Percentiles rank a stretch among this genome's conserved stretches.
Evolutionary conservation across 257 asterid species (phyloP).

Genomic region (Ophiorrhiza pumila): DNA sequence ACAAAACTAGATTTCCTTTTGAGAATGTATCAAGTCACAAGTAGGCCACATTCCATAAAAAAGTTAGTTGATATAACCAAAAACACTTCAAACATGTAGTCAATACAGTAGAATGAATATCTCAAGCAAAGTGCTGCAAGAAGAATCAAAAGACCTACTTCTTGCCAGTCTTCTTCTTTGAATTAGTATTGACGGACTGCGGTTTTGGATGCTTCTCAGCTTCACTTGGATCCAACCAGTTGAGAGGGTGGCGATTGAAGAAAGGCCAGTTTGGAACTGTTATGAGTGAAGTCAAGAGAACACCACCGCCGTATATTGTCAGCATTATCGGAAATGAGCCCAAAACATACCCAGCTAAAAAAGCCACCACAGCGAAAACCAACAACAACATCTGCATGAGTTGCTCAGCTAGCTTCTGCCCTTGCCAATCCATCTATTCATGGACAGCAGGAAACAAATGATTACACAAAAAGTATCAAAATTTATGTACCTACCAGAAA

Average conservation of each 20-base stretch:
- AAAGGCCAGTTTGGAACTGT: slow-evolving; percentile 31
- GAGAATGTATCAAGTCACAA: neutral
- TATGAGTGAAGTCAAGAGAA: slow-evolving; percentile 23
- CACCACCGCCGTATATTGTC: slow-evolving; percentile 20
- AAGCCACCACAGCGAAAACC: slow-evolving; percentile 14
- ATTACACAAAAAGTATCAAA: neutral
- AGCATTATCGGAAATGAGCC: slow-evolving; percentile 26
- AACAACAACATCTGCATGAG: slow-evolving; percentile 27
- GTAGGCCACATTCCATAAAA: neutral
- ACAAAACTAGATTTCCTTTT: neutral
- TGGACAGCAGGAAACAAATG: neutral
- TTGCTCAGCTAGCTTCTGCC: slow-evolving; percentile 29
- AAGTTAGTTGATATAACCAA: neutral
- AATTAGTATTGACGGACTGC: slow-evolving; percentile 1
- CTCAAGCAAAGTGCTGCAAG: neutral
- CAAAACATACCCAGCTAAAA: slow-evolving; percentile 13
- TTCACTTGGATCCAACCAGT: slow-evolving; percentile 32
- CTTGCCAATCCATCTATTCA: slow-evolving; percentile 32
- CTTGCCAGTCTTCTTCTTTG: slow-evolving; percentile 27
- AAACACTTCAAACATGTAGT: neutral
- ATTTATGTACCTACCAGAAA: neutral
- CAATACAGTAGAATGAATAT: neutral
- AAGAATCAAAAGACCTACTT: slow-evolving; percentile 14
- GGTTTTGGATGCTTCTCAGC: slow-evolving; percentile 30
- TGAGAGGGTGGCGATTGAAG: slow-evolving; percentile 25